Base-by-base conservation (phyloP, 176 grass and related monocot genomes). In the Cenchrus fungigraminus region DNA sequence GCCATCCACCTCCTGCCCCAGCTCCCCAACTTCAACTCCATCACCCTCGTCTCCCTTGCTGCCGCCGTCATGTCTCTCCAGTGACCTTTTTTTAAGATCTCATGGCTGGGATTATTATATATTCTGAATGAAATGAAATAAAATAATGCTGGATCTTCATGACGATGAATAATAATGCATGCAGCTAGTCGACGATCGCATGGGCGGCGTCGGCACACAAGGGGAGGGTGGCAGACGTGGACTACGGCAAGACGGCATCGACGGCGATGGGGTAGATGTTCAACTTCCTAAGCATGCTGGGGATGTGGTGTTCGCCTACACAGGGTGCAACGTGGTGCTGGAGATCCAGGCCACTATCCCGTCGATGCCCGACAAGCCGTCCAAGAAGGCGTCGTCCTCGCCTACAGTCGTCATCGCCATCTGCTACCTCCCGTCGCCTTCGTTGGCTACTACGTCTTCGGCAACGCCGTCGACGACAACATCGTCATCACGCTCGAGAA, bases 301-400 rank as follows among this genome's bases (percentile, higher is more conserved):
- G 0, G 88, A 87, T 9, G 88, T 93, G 1, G 91, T 91, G 0
- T 95, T 95, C 79, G 86, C 91, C 0, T 97, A 97, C 67, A 91
- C 91, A 0, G 94, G 94, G 0, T 91, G 94, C 78, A 97, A 91
- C 74, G 94, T 97, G 9, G 94, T 97, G 62, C 81, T 97, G 49
- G 94, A 97, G 87, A 97, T 97, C 89, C 91, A 93, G 77, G 94
- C 94, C 42, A 96, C 88, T 54, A 96, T 96, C 57, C 88, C 91
- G 2, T 95, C 94, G 9, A 86, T 89, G 16, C 84, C 91, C 0
- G 87, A 93, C 9, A 86, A 78, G 77, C 94, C 91, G 4, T 93
- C 94, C 2, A 97, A 97, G 82, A 91, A 89, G 74, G 91, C 81
- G n/a, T n/a, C n/a, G n/a, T n/a, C n/a, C n/a, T n/a, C n/a, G n/a